Evolutionary conservation across 2,329 filamentous ascomycete genomes (phyloP), one percentile per base, ranked within the genome.

Genomic region (Rutstroemia sp.): DNA sequence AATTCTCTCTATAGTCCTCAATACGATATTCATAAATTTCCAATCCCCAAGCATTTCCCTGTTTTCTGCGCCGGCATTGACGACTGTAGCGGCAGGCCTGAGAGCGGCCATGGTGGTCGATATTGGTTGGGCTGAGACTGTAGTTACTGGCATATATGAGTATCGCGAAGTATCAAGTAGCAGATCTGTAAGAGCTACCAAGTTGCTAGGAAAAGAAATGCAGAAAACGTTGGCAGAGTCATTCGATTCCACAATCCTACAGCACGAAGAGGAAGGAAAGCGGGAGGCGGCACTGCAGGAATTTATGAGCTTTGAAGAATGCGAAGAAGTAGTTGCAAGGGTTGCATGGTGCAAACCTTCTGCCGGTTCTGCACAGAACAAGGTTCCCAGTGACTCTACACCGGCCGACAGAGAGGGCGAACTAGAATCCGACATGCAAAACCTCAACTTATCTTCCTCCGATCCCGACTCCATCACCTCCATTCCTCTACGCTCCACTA

Each of bases 81-180:
- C 84, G 1, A 77, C 87, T 6, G 81, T 92, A 3, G 87, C 87
- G 7, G 91, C 92, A 5, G 94, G 94, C 0, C 75, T 95, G 42
- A 84, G 94, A 14, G 90, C 89, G n/a, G 90, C 87, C 1, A 71
- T 99, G 44, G 83, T 97, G 0, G 78, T 99, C 39, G 91, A 99
- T 67, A 79, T 99, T 59, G 94, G 92, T 45, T 99, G 94, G 94
- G 80, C 85, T 44, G 94, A 97, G 71, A 95, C 92, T 0, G 80
- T 86, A 0, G 82, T 95, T 21, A 95, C 90, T 0, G 88, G 86
- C 5, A 79, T 97, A 6, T 97, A 92, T 68, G 94, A 99, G 72
- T 96, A 91, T 70, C 85, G 89, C 54, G 91, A 95, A 69, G 82
- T 96, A 1, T 77, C 79, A 16, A 83, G 82, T 54, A 81, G 78